A percentile compares a stretch with the other conserved stretches of the same genome.
phyloP scores from a whole-genome alignment of 805 yeast genomes.

The Wickerhamiella brachini region DNA sequence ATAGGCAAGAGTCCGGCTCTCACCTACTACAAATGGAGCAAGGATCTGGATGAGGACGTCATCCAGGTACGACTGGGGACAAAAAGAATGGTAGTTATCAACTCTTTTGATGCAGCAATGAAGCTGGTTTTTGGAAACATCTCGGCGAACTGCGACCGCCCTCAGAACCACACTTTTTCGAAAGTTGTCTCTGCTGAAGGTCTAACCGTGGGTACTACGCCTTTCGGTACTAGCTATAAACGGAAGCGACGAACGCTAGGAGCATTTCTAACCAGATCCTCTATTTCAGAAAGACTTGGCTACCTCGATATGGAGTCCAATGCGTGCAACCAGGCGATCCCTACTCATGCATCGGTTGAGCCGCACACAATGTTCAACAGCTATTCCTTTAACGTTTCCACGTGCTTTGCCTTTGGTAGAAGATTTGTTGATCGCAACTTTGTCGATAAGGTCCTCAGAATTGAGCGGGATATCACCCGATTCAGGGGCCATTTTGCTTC shows the following conservation, averaged over 20 bases:
- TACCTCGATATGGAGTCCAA: not conserved
- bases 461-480: slow-evolving; percentile 1
- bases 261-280: not conserved
- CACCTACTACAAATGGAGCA: slow-evolving; percentile 33
- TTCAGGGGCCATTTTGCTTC: slow-evolving; percentile 1
- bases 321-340: not conserved
- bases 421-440: not conserved
- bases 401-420: not conserved
- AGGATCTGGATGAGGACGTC: slow-evolving; percentile 29
- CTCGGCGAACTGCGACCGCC: slow-evolving; percentile 43
- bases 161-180: slow-evolving; percentile 45
- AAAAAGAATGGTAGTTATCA: slow-evolving; percentile 39
- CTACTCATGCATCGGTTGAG: not conserved
- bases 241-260: not conserved
- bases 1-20: slow-evolving; percentile 37
- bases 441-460: not conserved
- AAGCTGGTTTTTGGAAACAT: slow-evolving; percentile 35
- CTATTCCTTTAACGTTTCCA: slow-evolving; percentile 1
- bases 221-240: slow-evolving; percentile 1
- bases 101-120: slow-evolving; percentile 36
- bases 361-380: not conserved
- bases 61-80: slow-evolving; percentile 46
- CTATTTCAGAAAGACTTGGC: not conserved
- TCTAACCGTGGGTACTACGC: slow-evolving; percentile 2
- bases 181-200: slow-evolving; percentile 32